A percentile compares a stretch with the other conserved stretches of the same genome.
These are phyloP conservation scores for Acidiella bohemica DNA, from an alignment of 495 filamentous ascomycete genomes.

Conservation along the genomic window DNA sequence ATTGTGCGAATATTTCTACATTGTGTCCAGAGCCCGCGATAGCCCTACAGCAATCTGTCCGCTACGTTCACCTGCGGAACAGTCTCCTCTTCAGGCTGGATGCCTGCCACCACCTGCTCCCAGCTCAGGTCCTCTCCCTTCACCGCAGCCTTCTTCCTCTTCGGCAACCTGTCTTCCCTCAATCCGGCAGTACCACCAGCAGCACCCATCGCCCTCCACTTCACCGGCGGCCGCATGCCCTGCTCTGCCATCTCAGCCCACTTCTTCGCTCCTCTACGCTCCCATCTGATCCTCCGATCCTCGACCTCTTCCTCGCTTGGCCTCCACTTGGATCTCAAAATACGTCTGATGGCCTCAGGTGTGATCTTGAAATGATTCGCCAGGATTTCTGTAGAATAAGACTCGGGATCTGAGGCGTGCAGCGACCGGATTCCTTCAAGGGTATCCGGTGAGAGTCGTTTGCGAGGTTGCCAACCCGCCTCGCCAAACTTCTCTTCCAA, in stretches of 20 bases:
- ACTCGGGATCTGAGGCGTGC: slow-evolving; percentile 55
- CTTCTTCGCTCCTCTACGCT: slow-evolving; percentile 59
- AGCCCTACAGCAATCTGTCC: too few species aligned
- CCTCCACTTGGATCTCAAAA: slow-evolving; percentile 73
- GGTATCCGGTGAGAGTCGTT: slow-evolving; percentile 81
- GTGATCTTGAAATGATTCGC: slow-evolving; percentile 71
- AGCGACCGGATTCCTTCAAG: slow-evolving; percentile 73
- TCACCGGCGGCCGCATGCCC: slow-evolving; percentile 51
- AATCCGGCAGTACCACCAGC: slow-evolving; percentile 23
- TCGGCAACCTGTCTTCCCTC: slow-evolving; percentile 7
- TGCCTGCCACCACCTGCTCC: slow-evolving; percentile 13
- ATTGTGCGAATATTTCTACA: too few species aligned
- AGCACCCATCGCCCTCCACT: slow-evolving; percentile 57
- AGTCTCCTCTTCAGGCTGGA: too few species aligned
- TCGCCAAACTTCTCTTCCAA: slow-evolving; percentile 58
- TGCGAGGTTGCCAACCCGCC: slow-evolving; percentile 63
- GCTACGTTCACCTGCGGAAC: too few species aligned
- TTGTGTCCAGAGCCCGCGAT: too few species aligned
- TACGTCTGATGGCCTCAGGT: slow-evolving; percentile 71
- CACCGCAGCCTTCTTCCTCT: background rate
- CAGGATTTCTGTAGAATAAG: slow-evolving; percentile 61
- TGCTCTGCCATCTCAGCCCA: slow-evolving; percentile 61
- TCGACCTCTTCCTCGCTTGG: slow-evolving; percentile 48
- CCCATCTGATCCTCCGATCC: slow-evolving; percentile 58
- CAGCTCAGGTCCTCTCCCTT: slow-evolving; percentile 6